Base-by-base conservation (phyloP, 2,329 filamentous ascomycete species). In the Fusarium succisae region DNA sequence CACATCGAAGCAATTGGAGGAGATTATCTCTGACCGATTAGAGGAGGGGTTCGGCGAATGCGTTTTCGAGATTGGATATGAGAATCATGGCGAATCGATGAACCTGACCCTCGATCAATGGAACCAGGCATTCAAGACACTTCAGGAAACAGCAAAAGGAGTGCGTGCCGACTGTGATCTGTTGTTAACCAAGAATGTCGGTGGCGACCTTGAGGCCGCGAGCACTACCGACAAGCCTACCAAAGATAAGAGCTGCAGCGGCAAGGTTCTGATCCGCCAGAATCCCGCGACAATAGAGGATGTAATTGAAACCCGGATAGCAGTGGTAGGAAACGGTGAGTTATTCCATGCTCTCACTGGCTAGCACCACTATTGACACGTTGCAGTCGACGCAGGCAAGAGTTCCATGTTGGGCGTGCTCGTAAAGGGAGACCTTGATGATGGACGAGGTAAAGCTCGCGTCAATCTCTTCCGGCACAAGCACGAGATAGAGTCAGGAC, bases 391-490 rank as follows among this genome's bases (percentile, higher is more conserved):
- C 81, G 96, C 96, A 15, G 96, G 96, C 1, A 99, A 99, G 84
- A 97, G 94, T 80, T 98, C 96, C 35, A 93, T 98, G 90, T 86
- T 99, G 6, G 96, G 96, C 48, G 96, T 99, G 4, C 87, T 99
- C 11, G 96, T 98, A 12, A 98, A 98, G 83, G 96, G 96, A 10
- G 94, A 94, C 58, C 90, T 99, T 5, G 96, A 99, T 78, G 96
- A 99, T 83, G 96, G 96, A 22, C 90, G 96, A 80, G 96, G 96
- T 18, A 96, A 94, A 82, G 96, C 96, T 51, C 92, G 96, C 71
- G 94, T 99, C 58, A 98, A 98, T 75, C 90, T 99, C 18, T 99
- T 99, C 84, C 91, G 96, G 22, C 96, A 99, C 83, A 98, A 99
- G 83, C 96, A 99, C 80, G 96, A 99, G 84, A 93, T 98, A 45